Base-by-base conservation (phyloP, 2,329 filamentous ascomycete species). In the Botrytis fragariae region DNA sequence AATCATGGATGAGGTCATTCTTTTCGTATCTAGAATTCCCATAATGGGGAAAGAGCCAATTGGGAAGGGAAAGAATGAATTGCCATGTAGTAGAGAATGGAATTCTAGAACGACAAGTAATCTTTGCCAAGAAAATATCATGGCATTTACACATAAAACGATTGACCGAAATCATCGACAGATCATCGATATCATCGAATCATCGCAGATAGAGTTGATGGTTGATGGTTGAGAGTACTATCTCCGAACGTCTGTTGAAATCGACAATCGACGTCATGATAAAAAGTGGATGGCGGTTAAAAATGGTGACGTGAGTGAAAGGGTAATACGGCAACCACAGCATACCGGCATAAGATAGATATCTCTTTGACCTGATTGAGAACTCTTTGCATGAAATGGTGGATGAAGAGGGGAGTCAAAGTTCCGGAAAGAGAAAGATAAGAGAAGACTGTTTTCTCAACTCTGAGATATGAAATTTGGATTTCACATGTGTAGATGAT, bases 211-310 rank as follows among this genome's bases (percentile, higher is more conserved):
- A 44, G n/a, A 22, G n/a, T 35, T 35, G 59, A 61, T 44, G 39
- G 61, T 20, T 22, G 35, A 39, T 6, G 45, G 29, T 54, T 37
- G 64, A 35, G 22, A 39, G 32, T 22, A 29, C 2, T 29, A 54
- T 29, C 45, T 39, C 64, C 35, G 64, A 68, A 68, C 12, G 29
- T 22, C 18, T 1, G 7, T 22, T 42, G 25, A n/a, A 54, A 68
- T 68, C 16, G 45, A 54, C 7, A 22, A 54, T 54, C 48, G 45
- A 68, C 45, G 64, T 68, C 45, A 57, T 68, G 48, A 57, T 54
- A 29, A 68, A 67, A 68, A 42, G 45, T 68, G 64, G 64, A 42
- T 22, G 48, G 35, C 4, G 16, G 10, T 39, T 29, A 68, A 29
- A 29, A 42, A 18, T n/a, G 20, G 45, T 68, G 64, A 68, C 45